These are phyloP conservation scores for Manihot esculenta DNA, from an alignment of 441 rosid genomes.

Conservation along the genomic window DNA sequence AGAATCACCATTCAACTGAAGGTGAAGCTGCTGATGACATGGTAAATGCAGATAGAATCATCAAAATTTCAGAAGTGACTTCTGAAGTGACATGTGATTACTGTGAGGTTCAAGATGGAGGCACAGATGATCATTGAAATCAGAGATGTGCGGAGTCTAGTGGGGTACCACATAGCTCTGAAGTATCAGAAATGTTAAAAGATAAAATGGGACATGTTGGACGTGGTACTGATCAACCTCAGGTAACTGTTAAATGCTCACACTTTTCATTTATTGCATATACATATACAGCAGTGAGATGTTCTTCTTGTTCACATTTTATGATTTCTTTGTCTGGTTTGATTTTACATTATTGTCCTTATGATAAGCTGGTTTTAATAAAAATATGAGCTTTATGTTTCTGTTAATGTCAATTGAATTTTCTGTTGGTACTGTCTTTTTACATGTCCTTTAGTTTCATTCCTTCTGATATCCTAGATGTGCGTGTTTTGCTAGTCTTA, in stretches of 20 bases:
- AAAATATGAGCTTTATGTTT: background rate
- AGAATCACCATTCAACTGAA: conserved; percentile 38
- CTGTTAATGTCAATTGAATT: background rate
- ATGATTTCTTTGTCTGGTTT: background rate
- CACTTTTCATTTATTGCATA: background rate
- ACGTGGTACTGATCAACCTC: conserved; percentile 14
- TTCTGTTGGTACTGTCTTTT: background rate
- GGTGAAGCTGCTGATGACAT: conserved; percentile 25
- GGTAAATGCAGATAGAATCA: conserved; percentile 26
- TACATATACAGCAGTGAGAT: background rate
- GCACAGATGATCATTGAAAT: conserved; percentile 15
- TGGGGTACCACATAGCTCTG: conserved; percentile 9
- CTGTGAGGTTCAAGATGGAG: conserved; percentile 21
- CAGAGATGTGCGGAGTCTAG: conserved; percentile 13
- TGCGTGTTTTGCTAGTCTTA: conserved; percentile 15
- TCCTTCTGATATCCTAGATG: background rate
- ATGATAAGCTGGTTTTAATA: background rate
- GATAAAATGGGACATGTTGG: conserved; percentile 22
- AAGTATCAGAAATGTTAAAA: conserved; percentile 20
- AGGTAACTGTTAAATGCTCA: conserved; percentile 23
- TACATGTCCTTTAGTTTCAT: background rate
- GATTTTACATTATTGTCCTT: background rate
- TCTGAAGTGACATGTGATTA: conserved; percentile 18
- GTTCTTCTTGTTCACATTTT: background rate
- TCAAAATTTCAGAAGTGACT: conserved; percentile 36